A percentile compares a stretch with the other conserved stretches of the same genome.
Conservation (phyloP, 306 rosid genomes). For the Leucaena leucocephala region DNA sequence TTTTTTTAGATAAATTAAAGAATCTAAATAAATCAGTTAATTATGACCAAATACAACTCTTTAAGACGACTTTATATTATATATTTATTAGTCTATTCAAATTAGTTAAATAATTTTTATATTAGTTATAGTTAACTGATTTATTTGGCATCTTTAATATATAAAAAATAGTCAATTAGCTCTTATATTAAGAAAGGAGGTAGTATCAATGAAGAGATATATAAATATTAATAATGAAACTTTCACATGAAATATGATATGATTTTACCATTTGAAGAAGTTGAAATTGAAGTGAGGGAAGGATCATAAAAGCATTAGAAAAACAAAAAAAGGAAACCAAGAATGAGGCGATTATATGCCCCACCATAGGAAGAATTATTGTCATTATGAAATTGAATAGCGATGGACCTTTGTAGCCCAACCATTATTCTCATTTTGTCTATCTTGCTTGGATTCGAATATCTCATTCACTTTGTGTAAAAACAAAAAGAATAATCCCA, state of each 20-base stretch:
- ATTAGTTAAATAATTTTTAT: too few relatives aligned
- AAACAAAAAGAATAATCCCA: too few relatives aligned
- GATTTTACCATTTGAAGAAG: not conserved
- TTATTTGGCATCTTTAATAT: too few relatives aligned
- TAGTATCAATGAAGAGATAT: not conserved
- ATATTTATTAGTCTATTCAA: too few relatives aligned
- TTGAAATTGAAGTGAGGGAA: too few relatives aligned
- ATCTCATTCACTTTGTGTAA: not conserved
- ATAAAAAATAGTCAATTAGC: too few relatives aligned
- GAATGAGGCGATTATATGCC: not conserved
- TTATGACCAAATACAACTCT: too few relatives aligned
- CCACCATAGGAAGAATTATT: not conserved
- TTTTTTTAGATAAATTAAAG: too few relatives aligned
- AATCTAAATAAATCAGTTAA: too few relatives aligned
- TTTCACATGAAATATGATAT: not conserved
- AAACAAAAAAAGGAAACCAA: not conserved
- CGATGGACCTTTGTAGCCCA: conserved; percentile 1
- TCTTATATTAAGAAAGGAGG: too few relatives aligned
- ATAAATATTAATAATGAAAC: not conserved
- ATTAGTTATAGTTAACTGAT: too few relatives aligned
- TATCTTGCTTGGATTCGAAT: conserved; percentile 14
- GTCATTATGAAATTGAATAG: conserved; percentile 2
- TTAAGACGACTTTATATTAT: too few relatives aligned
- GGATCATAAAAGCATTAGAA: not conserved
- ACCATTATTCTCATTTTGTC: conserved; percentile 13